Evolutionary conservation across 371 early-diverging fungal species (phyloP).

Genomic region (Coemansia sp.): DNA sequence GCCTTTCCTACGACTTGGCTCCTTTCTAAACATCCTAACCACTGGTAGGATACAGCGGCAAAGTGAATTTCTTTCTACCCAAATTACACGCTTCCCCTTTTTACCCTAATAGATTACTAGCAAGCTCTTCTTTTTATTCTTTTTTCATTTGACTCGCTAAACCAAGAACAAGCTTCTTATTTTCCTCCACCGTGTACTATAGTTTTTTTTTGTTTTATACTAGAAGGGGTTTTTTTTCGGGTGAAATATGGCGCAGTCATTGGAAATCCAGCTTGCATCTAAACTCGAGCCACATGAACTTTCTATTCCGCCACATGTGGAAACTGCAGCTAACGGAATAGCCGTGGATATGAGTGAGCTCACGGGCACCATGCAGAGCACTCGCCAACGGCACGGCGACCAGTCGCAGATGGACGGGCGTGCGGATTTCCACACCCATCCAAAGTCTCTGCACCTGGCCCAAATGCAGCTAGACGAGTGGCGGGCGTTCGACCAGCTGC

Average conservation of each 20-base stretch:
- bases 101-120: too few species aligned
- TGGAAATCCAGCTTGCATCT: background rate
- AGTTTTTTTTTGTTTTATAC: too few species aligned
- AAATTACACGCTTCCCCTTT: too few species aligned
- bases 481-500: constrained; percentile 60
- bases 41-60: too few species aligned
- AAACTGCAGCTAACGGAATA: constrained; percentile 19
- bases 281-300: too few species aligned
- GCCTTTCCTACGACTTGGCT: background rate
- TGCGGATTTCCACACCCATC: constrained; percentile 49
- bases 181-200: too few species aligned
- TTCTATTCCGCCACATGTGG: background rate
- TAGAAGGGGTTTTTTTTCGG: too few species aligned
- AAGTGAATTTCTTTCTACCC: too few species aligned
- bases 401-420: constrained; percentile 37
- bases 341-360: constrained; percentile 36
- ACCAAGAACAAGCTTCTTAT: too few species aligned
- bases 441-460: constrained; percentile 44
- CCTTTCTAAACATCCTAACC: too few species aligned
- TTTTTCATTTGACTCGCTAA: too few species aligned
- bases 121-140: too few species aligned
- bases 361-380: background rate
- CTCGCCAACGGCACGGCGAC: background rate
- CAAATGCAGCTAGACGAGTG: constrained; percentile 53
- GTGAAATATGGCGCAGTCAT: background rate